phyloP scores from a whole-genome alignment of 176 grass and related monocot species.

The Bolboschoenus planiculmis region DNA sequence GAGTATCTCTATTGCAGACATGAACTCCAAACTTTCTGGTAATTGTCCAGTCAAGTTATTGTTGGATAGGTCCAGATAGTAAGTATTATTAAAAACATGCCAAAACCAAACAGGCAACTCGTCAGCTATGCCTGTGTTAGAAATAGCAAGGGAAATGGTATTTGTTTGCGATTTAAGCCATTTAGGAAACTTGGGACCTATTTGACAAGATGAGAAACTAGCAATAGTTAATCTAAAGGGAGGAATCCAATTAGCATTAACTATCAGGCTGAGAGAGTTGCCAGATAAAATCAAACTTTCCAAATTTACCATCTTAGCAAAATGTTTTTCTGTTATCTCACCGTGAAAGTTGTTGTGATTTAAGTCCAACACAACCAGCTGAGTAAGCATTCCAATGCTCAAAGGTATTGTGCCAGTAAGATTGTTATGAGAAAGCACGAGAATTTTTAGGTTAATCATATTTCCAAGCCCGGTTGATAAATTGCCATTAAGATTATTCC shows the following conservation, averaged over 20 bases:
- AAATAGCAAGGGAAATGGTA: conserved; percentile 10
- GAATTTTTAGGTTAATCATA: background rate
- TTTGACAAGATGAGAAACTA: background rate
- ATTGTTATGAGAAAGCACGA: conserved; percentile 1
- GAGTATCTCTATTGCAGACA: background rate
- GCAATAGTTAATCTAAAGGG: background rate
- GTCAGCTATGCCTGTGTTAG: conserved; percentile 4
- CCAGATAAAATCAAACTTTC: background rate
- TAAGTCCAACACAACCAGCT: background rate
- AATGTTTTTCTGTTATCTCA: conserved; percentile 6
- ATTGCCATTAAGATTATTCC: background rate
- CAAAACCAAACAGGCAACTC: conserved; percentile 6
- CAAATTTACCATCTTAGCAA: background rate
- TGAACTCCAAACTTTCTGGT: conserved; percentile 11
- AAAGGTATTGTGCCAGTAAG: conserved; percentile 9
- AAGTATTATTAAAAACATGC: background rate
- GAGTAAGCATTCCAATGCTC: conserved; percentile 1
- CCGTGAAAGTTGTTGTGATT: background rate
- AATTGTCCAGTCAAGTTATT: conserved; percentile 22
- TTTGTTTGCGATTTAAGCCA: conserved; percentile 10
- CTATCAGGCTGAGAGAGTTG: background rate
- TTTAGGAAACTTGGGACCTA: conserved; percentile 21
- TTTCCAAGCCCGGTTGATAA: background rate
- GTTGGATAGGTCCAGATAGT: background rate
- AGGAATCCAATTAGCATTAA: conserved; percentile 15